Evolutionary conservation across 148 eudicot genomes (phyloP).

Genomic region (Rhododendron simsii): DNA sequence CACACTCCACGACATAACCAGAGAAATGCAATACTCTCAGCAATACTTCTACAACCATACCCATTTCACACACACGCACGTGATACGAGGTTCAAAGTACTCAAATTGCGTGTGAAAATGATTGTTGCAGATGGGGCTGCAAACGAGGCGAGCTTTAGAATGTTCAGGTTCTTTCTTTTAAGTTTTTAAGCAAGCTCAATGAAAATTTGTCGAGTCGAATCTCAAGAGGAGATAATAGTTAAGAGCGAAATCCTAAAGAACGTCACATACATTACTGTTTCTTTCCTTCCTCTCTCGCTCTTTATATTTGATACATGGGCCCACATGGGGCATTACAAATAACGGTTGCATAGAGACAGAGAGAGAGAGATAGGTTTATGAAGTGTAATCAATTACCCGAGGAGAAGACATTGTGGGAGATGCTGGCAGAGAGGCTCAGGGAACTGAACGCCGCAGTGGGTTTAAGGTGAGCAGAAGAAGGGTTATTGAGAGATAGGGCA

Average conservation of each 20-base stretch:
- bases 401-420: slow-evolving; percentile 45
- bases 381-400: slow-evolving; percentile 33
- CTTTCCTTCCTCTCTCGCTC: neutral
- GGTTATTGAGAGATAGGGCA: slow-evolving; percentile 30
- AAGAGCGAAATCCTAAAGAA: neutral
- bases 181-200: neutral
- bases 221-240: neutral
- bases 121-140: neutral
- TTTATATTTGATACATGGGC: no score
- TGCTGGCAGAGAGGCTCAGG: slow-evolving; percentile 48
- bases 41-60: neutral
- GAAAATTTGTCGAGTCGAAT: neutral
- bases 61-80: neutral
- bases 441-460: slow-evolving; percentile 24
- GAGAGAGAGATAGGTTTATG: neutral
- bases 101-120: neutral
- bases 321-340: no score
- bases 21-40: neutral
- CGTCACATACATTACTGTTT: neutral
- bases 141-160: neutral
- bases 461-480: slow-evolving; percentile 20
- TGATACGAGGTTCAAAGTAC: neutral
- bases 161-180: neutral
- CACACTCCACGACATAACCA: neutral
- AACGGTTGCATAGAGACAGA: neutral